Percentiles rank a stretch among this genome's conserved stretches.
These are phyloP conservation scores for Geotrichum candidum DNA, from an alignment of 1,139 yeast species.

Conservation along the genomic window DNA sequence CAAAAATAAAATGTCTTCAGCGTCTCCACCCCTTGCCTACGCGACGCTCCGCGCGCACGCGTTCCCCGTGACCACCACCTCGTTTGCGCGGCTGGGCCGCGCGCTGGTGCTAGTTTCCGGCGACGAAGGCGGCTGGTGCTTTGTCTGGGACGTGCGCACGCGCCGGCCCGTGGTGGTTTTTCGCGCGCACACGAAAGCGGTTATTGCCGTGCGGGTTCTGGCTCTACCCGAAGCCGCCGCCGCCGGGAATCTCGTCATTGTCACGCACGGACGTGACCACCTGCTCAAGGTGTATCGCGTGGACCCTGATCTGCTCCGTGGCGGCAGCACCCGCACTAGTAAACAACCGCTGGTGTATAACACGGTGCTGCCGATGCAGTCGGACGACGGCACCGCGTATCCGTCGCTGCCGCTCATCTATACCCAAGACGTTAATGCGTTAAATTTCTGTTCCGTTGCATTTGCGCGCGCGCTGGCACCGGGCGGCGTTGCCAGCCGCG, in stretches of 20 bases:
- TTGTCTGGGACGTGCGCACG: slow-evolving; percentile 35
- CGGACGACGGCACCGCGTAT: slow-evolving; percentile 21
- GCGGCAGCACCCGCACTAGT: neutral
- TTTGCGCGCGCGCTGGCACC: slow-evolving; percentile 12
- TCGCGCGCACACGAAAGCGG: slow-evolving; percentile 32
- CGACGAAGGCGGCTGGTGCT: slow-evolving; percentile 38
- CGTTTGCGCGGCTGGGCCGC: slow-evolving; percentile 19
- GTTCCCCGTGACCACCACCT: slow-evolving; percentile 27
- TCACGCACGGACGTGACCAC: slow-evolving; percentile 40
- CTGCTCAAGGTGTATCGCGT: slow-evolving; percentile 27
- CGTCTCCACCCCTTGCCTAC: slow-evolving; percentile 6
- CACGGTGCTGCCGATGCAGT: slow-evolving; percentile 20
- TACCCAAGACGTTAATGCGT: slow-evolving; percentile 36
- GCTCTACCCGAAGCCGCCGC: neutral
- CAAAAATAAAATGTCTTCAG: neutral
- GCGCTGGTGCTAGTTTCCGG: slow-evolving; percentile 22
- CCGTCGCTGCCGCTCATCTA: slow-evolving; percentile 33
- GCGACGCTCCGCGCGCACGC: slow-evolving; percentile 31
- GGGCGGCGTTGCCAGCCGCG: neutral
- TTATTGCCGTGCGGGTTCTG: slow-evolving; percentile 26
- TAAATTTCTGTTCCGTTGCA: slow-evolving; percentile 37
- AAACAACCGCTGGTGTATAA: slow-evolving; percentile 8
- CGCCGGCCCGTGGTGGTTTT: slow-evolving; percentile 37
- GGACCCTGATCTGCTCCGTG: slow-evolving; percentile 19
- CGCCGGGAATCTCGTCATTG: slow-evolving; percentile 16